These are phyloP conservation scores for Phytophthora uliginosa DNA, from an alignment of 352 stramenopile genomes.

Conservation along the genomic window DNA sequence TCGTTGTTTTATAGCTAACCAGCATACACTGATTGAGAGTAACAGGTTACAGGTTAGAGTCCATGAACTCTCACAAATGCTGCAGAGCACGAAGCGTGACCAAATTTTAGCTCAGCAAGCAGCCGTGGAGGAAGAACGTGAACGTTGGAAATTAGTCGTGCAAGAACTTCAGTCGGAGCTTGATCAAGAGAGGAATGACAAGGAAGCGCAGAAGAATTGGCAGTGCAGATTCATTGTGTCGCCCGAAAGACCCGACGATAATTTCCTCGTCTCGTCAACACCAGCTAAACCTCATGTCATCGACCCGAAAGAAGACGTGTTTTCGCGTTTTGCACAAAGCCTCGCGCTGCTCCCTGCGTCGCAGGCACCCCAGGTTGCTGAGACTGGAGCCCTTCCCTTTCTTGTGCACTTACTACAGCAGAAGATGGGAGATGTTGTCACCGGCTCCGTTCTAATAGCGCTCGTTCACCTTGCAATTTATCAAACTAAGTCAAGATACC, in stretches of 20 bases:
- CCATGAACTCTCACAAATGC: slow-evolving; percentile 60
- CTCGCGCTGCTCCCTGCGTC: slow-evolving; percentile 70
- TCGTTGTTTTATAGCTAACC: neutral
- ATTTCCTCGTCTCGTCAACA: slow-evolving; percentile 6
- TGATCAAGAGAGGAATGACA: slow-evolving; percentile 72
- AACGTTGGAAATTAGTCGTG: slow-evolving; percentile 51
- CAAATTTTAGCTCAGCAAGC: slow-evolving; percentile 64
- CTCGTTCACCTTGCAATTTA: slow-evolving; percentile 77
- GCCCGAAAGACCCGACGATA: slow-evolving; percentile 4
- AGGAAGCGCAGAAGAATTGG: slow-evolving; percentile 75
- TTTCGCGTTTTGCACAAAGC: slow-evolving; percentile 79
- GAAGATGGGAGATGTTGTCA: slow-evolving; percentile 66
- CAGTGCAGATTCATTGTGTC: slow-evolving; percentile 51
- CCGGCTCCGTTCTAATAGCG: slow-evolving; percentile 74
- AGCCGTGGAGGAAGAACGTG: slow-evolving; percentile 59
- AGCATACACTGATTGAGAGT: neutral
- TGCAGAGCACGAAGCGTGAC: slow-evolving; percentile 72
- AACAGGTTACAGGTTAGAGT: slow-evolving; percentile 65
- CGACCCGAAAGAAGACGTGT: slow-evolving; percentile 62
- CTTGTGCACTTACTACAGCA: slow-evolving; percentile 64
- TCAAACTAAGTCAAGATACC: slow-evolving; percentile 32
- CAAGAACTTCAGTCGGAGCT: slow-evolving; percentile 54
- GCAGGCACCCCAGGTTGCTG: slow-evolving; percentile 51
- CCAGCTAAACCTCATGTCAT: slow-evolving; percentile 8
- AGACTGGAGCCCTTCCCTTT: slow-evolving; percentile 71